phyloP scores from a whole-genome alignment of 148 eudicot species.

The Limonium bicolor region DNA sequence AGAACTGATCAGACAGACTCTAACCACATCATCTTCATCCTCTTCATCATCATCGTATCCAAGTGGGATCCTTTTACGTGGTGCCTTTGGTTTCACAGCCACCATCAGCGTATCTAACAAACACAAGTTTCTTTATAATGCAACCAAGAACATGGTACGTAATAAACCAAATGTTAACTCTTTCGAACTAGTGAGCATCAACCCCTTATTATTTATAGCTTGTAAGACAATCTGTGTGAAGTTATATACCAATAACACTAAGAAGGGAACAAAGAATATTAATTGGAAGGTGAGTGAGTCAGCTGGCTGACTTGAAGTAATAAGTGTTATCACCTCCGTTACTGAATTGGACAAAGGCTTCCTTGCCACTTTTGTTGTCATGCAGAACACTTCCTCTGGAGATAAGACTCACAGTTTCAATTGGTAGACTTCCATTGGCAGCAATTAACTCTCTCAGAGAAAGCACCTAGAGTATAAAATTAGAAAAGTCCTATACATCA shows the following conservation, averaged over 20 bases:
- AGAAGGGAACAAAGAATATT: too few relatives aligned
- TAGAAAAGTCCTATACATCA: too few relatives aligned
- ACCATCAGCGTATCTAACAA: constrained; percentile 70
- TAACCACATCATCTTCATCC: constrained; percentile 55
- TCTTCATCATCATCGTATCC: constrained; percentile 56
- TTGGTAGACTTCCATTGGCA: constrained; percentile 26
- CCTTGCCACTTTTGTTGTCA: constrained; percentile 45
- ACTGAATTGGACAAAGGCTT: constrained; percentile 27
- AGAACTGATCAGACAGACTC: constrained; percentile 9
- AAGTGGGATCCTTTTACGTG: constrained; percentile 36
- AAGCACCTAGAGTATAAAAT: too few relatives aligned
- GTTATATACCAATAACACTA: too few relatives aligned
- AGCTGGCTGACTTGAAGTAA: constrained; percentile 2
- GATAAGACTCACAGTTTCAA: constrained; percentile 57
- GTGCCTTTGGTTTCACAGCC: constrained; percentile 72
- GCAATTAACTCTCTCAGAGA: constrained; percentile 68
- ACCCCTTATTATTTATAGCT: too few relatives aligned
- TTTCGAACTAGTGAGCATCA: too few relatives aligned
- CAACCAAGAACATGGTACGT: too few relatives aligned
- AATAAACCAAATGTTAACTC: too few relatives aligned
- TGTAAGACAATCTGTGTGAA: too few relatives aligned
- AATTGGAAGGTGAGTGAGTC: too few relatives aligned
- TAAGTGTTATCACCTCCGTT: constrained; percentile 59
- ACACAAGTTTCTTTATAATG: too few relatives aligned
- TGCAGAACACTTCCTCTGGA: constrained; percentile 54